These are phyloP conservation scores for Danielia reshetovae DNA, from an alignment of 805 yeast genomes.

Conservation along the genomic window DNA sequence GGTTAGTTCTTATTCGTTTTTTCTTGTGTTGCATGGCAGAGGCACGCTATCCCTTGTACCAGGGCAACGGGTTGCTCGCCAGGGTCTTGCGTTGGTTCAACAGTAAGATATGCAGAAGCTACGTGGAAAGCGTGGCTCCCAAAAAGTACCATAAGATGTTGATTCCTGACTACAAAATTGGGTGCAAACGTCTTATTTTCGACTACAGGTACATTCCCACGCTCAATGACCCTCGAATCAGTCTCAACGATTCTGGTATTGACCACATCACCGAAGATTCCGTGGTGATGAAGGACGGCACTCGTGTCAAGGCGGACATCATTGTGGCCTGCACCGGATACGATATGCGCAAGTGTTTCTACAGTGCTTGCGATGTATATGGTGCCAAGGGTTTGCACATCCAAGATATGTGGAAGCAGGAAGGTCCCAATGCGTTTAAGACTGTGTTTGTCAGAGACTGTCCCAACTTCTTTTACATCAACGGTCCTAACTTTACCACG, in stretches of 20 bases:
- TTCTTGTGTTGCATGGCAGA: constrained; percentile 30
- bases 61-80: constrained; percentile 25
- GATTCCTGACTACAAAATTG: constrained; percentile 37
- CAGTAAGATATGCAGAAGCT: constrained; percentile 15
- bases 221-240: constrained; percentile 28
- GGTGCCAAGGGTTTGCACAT: constrained; percentile 26
- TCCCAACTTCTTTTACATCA: constrained; percentile 34
- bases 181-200: constrained; percentile 39
- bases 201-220: constrained; percentile 35
- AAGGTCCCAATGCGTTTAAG: constrained; percentile 33
- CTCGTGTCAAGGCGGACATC: constrained; percentile 29
- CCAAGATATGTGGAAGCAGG: constrained; percentile 24
- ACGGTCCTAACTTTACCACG: constrained; percentile 42
- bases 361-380: constrained; percentile 13
- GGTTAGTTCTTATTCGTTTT: constrained; percentile 26
- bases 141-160: constrained; percentile 28
- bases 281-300: constrained; percentile 27
- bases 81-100: constrained; percentile 25
- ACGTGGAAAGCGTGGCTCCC: constrained; percentile 29
- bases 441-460: constrained; percentile 29
- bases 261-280: constrained; percentile 25
- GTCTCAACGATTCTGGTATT: constrained; percentile 20
- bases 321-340: constrained; percentile 43
- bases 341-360: constrained; percentile 19
- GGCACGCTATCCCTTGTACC: constrained; percentile 32